Evolutionary conservation across 768 basidiomycete species (phyloP).

Genomic region (Trametes cinnabarina): DNA sequence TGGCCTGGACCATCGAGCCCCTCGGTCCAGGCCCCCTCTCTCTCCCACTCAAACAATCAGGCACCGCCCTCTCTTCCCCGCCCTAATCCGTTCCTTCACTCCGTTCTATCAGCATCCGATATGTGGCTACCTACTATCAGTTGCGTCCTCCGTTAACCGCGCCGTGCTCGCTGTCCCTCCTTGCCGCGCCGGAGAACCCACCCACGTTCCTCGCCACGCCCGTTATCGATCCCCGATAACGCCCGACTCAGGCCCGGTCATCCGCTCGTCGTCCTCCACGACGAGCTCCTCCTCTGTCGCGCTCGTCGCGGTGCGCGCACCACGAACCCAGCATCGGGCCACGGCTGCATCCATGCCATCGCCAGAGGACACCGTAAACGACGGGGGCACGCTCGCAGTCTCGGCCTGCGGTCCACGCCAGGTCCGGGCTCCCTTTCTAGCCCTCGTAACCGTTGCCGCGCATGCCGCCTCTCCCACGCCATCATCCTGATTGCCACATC

Average conservation of each 20-base stretch:
- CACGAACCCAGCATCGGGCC: neutral
- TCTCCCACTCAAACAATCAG: conserved; percentile 20
- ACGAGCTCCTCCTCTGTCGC: neutral
- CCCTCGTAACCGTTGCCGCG: neutral
- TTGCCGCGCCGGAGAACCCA: neutral
- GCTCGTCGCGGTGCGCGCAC: neutral
- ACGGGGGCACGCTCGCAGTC: neutral
- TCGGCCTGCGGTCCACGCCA: neutral
- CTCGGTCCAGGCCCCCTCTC: conserved; percentile 10
- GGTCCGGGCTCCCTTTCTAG: neutral
- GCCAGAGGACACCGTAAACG: neutral
- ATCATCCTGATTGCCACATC: neutral
- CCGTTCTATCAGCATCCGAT: neutral
- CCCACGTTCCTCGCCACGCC: conserved; percentile 12
- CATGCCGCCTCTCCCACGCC: neutral
- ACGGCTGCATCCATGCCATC: neutral
- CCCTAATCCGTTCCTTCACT: neutral
- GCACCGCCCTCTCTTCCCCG: conserved; percentile 9
- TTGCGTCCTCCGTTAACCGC: neutral
- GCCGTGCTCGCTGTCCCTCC: neutral
- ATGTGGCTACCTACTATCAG: too few relatives aligned
- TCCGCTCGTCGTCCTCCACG: neutral
- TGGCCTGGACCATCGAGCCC: conserved; percentile 2
- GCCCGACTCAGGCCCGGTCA: conserved; percentile 9
- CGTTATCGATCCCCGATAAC: conserved; percentile 17